Base-by-base conservation (phyloP, 2,329 filamentous ascomycete species). In the Aureobasidium uvarum region DNA sequence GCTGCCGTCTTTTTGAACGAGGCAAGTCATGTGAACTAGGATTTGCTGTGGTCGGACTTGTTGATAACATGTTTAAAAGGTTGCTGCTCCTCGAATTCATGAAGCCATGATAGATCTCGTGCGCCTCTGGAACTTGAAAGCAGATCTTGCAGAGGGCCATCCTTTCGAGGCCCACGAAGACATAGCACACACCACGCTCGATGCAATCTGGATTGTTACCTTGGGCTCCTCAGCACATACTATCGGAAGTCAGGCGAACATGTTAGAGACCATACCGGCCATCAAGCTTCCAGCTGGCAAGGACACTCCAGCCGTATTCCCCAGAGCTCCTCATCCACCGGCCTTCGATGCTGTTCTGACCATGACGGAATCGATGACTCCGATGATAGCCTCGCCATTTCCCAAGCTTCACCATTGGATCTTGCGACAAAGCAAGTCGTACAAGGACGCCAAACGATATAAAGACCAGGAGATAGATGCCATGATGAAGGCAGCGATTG, bases 181-280 rank as follows among this genome's bases (percentile, higher is more conserved):
- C 64, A 70, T 80, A 33, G 69, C 70, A 65, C 69, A 75, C 36
- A 73, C 71, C 0, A 73, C 75, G 0, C 69, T 81, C 31, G 78
- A 80, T 66, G 74, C 71, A 16, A 77, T 79, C 33, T 80, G 75
- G 75, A 76, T 74, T 0, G 74, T 73, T 10, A 68, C 76, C 0
- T 72, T 79, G 16, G 78, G 77, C 2, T 71, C 73, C 2, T 68
- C 76, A n/a, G 71, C 75, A n/a, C 73, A 74, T 1, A 70, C 75
- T 2, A 72, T 67, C n/a, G 64, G 54, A 18, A 62, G 41, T 4
- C 69, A 71, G 41, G 52, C 67, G 16, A 48, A 66, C 13, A 48
- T 66, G 13, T 58, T 74, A 11, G 51, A 66, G 3, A 31, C 48
- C 5, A 16, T 68, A 2, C 41, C 68, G 3, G 55, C 62, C 1